Base-by-base conservation (phyloP, 352 stramenopile genomes). In the Pythium biforme region DNA sequence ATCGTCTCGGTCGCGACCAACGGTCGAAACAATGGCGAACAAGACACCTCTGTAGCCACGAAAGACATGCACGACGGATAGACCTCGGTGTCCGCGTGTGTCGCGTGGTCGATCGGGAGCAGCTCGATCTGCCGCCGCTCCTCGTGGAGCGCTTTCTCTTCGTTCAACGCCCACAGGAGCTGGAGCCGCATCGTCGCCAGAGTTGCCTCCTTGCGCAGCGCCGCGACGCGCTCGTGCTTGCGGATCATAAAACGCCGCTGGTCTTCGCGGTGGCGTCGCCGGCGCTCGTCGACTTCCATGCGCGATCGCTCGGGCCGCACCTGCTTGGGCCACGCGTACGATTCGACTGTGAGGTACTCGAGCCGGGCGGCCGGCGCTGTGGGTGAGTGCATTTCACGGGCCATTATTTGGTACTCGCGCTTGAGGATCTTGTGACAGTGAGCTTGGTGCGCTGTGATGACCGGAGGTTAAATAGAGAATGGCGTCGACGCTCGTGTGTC, bases 301-400 rank as follows among this genome's bases (percentile, higher is more conserved):
- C 47, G 56, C 4, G 31, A 20, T 19, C 56, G 43, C 56, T 56
- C 56, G n/a, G 45, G 26, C 1, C 45, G 45, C 34, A 49, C 20
- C 14, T 27, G 46, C 47, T 56, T 34, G 6, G 56, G 56, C 56
- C 56, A 63, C 14, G 25, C 20, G 34, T 63, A 63, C 22, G 45
- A 46, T n/a, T 55, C 56, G 31, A 63, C 56, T 2, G 56, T 63
- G 23, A 63, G 15, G 31, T 56, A 63, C 20, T 63, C 56, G 31
- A 63, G 47, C 14, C 33, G 6, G 9, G n/a, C 20, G 4, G 53
- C 55, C 15, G 45, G 12, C 4, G 39, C 40, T 0, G 41, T 53
- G 2, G 55, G 55, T 12, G 55, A 61, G n/a, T 34, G 11, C 17
- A 8, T 33, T 53, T 26, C 25, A n/a, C n/a, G n/a, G n/a, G n/a